Conservation (phyloP, 2,329 filamentous ascomycete species). For the Phaeophleospora eucalypticola region DNA sequence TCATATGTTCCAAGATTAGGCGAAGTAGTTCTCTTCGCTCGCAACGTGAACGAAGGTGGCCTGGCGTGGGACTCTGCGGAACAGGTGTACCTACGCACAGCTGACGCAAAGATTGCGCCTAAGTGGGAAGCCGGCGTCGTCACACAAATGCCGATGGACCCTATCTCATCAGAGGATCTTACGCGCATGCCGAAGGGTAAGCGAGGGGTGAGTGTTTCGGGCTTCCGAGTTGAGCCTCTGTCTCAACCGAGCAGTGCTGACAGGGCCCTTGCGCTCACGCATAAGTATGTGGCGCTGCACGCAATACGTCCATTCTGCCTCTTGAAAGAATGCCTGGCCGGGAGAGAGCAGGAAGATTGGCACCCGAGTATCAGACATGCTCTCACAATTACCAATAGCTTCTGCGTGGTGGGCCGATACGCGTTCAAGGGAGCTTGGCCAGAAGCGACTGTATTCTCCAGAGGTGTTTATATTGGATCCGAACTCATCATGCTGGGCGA, state of each 20-base stretch:
- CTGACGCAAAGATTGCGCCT: constrained; percentile 30
- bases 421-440: constrained; percentile 54
- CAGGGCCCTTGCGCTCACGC: constrained; percentile 49
- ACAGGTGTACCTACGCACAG: constrained; percentile 21
- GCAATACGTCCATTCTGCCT: constrained; percentile 53
- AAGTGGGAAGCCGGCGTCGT: constrained; percentile 57
- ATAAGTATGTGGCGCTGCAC: constrained; percentile 53
- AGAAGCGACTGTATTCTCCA: constrained; percentile 48
- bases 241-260: constrained; percentile 41
- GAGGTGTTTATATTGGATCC: constrained; percentile 53
- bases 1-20: constrained; percentile 53
- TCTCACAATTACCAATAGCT: constrained; percentile 49
- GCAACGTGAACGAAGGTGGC: constrained; percentile 31
- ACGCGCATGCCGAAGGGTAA: constrained; percentile 38
- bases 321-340: constrained; percentile 49
- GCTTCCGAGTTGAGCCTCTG: constrained; percentile 56
- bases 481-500: constrained; percentile 55
- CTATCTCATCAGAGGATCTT: constrained; percentile 45
- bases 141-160: constrained; percentile 47
- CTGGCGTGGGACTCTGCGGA: constrained; percentile 30
- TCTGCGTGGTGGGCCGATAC: constrained; percentile 51
- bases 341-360: constrained; percentile 38
- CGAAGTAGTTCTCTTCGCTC: constrained; percentile 54
- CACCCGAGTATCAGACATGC: constrained; percentile 55
- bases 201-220: constrained; percentile 46